Evolutionary conservation across 1,284 basidiomycete species (phyloP).

Genomic region (Afroboletus lepidellus): DNA sequence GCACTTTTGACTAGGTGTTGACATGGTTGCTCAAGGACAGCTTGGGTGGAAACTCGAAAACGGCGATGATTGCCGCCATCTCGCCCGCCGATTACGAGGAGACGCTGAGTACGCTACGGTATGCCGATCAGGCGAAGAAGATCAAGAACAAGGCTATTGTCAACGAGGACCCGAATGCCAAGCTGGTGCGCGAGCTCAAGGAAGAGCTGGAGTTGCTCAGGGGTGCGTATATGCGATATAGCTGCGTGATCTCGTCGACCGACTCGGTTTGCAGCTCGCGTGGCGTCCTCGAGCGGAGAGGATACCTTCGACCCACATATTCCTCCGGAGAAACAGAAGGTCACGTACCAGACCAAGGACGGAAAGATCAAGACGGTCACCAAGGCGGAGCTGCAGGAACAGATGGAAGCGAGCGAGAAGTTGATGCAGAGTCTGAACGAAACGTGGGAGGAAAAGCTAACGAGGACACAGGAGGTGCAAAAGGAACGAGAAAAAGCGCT

Average conservation of each 20-base stretch:
- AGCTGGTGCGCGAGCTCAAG: constrained; percentile 96
- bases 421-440: constrained; percentile 95
- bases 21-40: constrained; percentile 99
- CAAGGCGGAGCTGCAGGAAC: constrained; percentile 95
- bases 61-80: constrained; percentile 98
- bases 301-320: constrained; percentile 84
- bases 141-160: constrained; percentile 99
- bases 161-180: constrained; percentile 99
- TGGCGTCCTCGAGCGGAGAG: constrained; percentile 64
- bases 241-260: constrained; percentile 4
- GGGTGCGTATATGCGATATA: constrained; percentile 46
- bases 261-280: constrained; percentile 54
- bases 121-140: constrained; percentile 99
- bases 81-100: constrained; percentile 98
- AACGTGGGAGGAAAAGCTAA: constrained; percentile 97
- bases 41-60: constrained; percentile 92
- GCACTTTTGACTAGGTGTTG: constrained; percentile 58
- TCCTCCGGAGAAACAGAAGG: constrained; percentile 93
- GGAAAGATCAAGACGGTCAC: constrained; percentile 94
- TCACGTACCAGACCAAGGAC: constrained; percentile 91
- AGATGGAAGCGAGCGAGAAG: constrained; percentile 95
- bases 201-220: constrained; percentile 92
- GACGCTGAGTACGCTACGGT: constrained; percentile 91
- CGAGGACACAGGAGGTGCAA: constrained; percentile 91
- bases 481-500: constrained; percentile 95